Evolutionary conservation across 371 early-diverging fungal genomes (phyloP).

Genomic region (Apophysomyces elegans): DNA sequence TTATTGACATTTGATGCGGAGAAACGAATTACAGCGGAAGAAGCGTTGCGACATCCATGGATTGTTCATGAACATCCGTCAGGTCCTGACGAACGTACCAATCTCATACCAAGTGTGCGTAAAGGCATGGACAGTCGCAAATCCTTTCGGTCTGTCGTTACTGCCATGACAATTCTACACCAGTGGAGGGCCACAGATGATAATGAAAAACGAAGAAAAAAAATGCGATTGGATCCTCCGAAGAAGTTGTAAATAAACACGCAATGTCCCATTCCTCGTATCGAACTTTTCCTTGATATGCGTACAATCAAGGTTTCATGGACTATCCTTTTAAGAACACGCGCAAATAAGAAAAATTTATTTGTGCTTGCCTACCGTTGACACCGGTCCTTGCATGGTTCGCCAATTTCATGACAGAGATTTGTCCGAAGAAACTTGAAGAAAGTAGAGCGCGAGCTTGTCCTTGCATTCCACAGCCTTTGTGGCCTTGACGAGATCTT

Average conservation of each 20-base stretch:
- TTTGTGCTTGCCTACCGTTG: too few species aligned
- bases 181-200: conserved; percentile 34
- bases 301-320: neutral
- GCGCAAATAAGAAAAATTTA: too few species aligned
- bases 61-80: conserved; percentile 30
- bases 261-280: too few species aligned
- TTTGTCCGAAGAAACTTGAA: too few species aligned
- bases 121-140: conserved; percentile 34
- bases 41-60: conserved; percentile 78
- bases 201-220: conserved; percentile 12
- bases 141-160: conserved; percentile 26
- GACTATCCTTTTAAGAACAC: too few species aligned
- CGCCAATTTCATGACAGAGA: too few species aligned
- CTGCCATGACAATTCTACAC: conserved; percentile 22
- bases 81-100: conserved; percentile 17
- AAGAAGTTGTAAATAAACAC: too few species aligned
- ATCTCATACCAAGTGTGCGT: conserved; percentile 37
- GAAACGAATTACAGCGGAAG: conserved; percentile 68
- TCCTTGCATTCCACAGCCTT: too few species aligned
- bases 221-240: neutral
- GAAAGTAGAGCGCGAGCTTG: too few species aligned
- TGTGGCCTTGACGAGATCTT: too few species aligned
- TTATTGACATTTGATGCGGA: conserved; percentile 73
- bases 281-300: neutral
- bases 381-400: too few species aligned